Conservation (phyloP, 176 grass and related monocot genomes). For the Cymbopogon citratus region DNA sequence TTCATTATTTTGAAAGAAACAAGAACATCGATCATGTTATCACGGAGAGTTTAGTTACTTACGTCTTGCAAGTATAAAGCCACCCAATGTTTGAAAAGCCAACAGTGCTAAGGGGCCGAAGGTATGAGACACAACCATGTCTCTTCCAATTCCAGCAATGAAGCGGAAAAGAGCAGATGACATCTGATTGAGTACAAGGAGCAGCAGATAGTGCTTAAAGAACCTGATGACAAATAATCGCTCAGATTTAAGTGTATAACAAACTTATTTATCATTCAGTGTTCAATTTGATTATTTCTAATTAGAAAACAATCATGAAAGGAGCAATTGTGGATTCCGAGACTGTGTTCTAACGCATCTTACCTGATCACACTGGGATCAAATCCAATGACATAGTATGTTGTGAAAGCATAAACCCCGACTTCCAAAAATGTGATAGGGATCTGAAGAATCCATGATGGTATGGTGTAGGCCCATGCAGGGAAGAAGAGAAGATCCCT, state of each 20-base stretch:
- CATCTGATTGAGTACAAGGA: constrained; percentile 72
- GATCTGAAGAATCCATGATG: constrained; percentile 82
- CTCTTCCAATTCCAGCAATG: constrained; percentile 68
- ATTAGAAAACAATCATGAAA: background rate
- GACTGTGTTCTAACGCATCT: background rate
- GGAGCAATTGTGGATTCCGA: background rate
- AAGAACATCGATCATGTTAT: background rate
- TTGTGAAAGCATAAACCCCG: constrained; percentile 60
- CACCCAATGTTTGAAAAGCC: constrained; percentile 55
- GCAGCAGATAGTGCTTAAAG: constrained; percentile 75
- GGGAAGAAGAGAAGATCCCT: constrained; percentile 86
- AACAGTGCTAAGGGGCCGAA: constrained; percentile 66
- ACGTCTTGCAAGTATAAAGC: constrained; percentile 76
- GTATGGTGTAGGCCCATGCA: constrained; percentile 76
- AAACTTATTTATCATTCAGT: constrained; percentile 8
- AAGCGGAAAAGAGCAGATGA: constrained; percentile 71
- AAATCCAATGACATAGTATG: constrained; percentile 85
- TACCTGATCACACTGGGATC: constrained; percentile 66
- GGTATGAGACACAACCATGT: constrained; percentile 81
- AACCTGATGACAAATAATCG: constrained; percentile 46
- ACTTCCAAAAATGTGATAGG: constrained; percentile 88
- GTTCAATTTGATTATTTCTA: background rate
- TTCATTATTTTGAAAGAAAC: background rate
- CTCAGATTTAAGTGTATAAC: constrained; percentile 15
- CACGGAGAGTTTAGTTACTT: constrained; percentile 16